phyloP scores from a whole-genome alignment of 106 monocot species.

The Xerophyta viscosa region DNA sequence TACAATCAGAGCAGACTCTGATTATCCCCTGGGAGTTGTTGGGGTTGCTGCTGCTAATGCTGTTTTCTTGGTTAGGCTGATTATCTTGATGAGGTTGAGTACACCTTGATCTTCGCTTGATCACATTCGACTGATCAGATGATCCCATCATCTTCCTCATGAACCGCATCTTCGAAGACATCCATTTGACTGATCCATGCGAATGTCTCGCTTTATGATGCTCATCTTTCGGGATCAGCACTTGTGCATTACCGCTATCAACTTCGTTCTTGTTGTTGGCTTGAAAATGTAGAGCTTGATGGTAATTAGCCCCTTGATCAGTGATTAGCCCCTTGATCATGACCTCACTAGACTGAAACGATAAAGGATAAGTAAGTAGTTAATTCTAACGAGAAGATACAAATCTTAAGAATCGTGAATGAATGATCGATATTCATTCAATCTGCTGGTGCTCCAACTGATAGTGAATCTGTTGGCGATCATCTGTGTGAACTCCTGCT shows the following conservation, averaged over 20 bases:
- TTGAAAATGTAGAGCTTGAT: background rate
- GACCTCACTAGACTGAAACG: background rate
- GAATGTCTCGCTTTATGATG: background rate
- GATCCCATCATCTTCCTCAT: constrained; percentile 9
- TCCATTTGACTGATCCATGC: constrained; percentile 5
- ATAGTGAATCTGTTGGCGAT: background rate
- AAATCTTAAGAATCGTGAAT: background rate
- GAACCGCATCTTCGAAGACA: constrained; percentile 13
- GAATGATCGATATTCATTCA: background rate
- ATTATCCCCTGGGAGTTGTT: background rate
- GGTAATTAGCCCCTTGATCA: too few relatives aligned
- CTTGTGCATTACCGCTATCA: background rate
- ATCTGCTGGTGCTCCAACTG: background rate
- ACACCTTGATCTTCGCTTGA: background rate
- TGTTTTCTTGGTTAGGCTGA: background rate
- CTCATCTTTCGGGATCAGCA: background rate
- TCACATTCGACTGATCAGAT: background rate
- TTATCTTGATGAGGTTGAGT: background rate
- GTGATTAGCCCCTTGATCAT: background rate
- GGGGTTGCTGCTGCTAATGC: background rate
- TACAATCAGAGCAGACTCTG: constrained; percentile 13
- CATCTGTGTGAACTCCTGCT: background rate
- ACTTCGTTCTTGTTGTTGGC: background rate
- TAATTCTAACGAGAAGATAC: background rate
- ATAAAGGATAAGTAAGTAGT: background rate